Conservation (phyloP, 768 basidiomycete species). For the Daedaleopsis nitida region DNA sequence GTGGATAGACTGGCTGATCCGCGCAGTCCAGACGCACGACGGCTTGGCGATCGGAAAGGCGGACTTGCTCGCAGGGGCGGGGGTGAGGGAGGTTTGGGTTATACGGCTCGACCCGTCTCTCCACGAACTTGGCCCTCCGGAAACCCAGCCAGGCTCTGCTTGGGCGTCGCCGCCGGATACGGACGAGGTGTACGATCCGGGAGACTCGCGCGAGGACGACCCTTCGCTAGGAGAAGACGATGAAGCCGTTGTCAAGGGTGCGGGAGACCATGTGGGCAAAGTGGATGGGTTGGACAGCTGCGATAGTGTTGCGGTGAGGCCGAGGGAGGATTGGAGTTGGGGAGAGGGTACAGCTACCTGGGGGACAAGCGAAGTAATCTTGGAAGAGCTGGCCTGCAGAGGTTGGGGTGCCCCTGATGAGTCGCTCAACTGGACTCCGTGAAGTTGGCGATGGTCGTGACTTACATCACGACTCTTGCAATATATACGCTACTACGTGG, state of each 20-base stretch:
- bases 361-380: too few relatives aligned
- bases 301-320: neutral
- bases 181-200: constrained; percentile 2
- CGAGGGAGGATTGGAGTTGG: neutral
- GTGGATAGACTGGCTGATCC: constrained; percentile 56
- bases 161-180: constrained; percentile 9
- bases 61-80: constrained; percentile 1
- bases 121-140: constrained; percentile 18
- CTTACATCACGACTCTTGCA: too few relatives aligned
- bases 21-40: constrained; percentile 43
- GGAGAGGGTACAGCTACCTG: too few relatives aligned
- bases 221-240: neutral
- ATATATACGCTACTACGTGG: too few relatives aligned
- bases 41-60: constrained; percentile 24
- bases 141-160: neutral
- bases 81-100: constrained; percentile 32
- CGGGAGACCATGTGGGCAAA: neutral
- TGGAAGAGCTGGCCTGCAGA: too few relatives aligned
- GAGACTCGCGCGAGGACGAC: constrained; percentile 10
- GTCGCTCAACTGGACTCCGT: too few relatives aligned
- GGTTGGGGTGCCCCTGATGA: too few relatives aligned
- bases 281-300: neutral
- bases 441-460: too few relatives aligned
- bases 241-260: neutral
- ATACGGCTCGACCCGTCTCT: constrained; percentile 31